Evolutionary conservation across 768 basidiomycete species (phyloP).

Genomic region (Obba rivulosa): DNA sequence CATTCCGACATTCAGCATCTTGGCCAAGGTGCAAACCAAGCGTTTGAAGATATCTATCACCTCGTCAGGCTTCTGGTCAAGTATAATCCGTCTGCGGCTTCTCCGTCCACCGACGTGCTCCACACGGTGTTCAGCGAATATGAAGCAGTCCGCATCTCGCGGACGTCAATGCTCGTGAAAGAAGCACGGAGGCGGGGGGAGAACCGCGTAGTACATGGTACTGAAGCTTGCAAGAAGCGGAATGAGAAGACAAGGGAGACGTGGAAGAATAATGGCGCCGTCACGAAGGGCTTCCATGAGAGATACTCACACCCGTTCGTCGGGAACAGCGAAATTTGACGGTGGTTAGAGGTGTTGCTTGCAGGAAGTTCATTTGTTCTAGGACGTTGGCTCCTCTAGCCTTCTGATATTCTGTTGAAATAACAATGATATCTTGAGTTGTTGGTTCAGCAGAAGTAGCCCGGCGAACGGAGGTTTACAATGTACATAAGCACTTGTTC

Average conservation of each 20-base stretch:
- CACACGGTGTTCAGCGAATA: conserved; percentile 27
- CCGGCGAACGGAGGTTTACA: too few relatives aligned
- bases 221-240: conserved; percentile 25
- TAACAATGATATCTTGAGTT: too few relatives aligned
- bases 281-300: neutral
- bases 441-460: too few relatives aligned
- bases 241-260: conserved; percentile 18
- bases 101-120: conserved; percentile 25
- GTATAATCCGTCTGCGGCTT: conserved; percentile 22
- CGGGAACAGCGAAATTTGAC: conserved; percentile 3
- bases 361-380: too few relatives aligned
- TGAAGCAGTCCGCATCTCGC: conserved; percentile 29
- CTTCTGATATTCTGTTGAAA: too few relatives aligned
- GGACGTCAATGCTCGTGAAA: conserved; percentile 31
- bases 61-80: conserved; percentile 28
- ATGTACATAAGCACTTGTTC: too few relatives aligned
- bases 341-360: too few relatives aligned
- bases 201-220: conserved; percentile 28
- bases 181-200: conserved; percentile 31
- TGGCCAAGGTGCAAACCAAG: conserved; percentile 43
- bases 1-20: conserved; percentile 23
- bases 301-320: neutral
- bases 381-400: too few relatives aligned
- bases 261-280: conserved; percentile 4
- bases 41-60: conserved; percentile 36